Evolutionary conservation across 495 filamentous ascomycete genomes (phyloP).

Genomic region (Xylaria palmicola): DNA sequence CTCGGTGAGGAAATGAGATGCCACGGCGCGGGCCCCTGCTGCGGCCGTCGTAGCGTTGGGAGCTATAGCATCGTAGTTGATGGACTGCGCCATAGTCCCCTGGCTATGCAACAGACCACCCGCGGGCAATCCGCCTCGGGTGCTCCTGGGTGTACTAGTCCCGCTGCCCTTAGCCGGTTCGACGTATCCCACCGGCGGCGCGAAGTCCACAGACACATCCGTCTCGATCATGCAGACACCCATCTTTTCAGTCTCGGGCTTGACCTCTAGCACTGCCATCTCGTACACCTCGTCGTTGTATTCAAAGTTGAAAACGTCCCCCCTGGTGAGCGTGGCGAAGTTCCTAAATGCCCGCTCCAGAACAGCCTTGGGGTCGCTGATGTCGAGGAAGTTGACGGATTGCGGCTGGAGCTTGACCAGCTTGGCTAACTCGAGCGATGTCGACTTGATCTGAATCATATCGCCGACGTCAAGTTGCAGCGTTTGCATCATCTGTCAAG

Average conservation of each 20-base stretch:
- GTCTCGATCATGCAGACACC: constrained; percentile 93
- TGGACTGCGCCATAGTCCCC: constrained; percentile 92
- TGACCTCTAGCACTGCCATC: constrained; percentile 88
- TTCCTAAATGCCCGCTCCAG: constrained; percentile 94
- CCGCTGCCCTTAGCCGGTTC: constrained; percentile 67
- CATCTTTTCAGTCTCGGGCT: constrained; percentile 72
- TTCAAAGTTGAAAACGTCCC: constrained; percentile 89
- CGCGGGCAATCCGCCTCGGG: constrained; percentile 52
- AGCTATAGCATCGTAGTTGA: constrained; percentile 94
- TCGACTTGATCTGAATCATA: constrained; percentile 89
- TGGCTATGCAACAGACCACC: constrained; percentile 76
- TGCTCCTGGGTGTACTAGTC: constrained; percentile 60
- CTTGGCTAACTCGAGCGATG: constrained; percentile 80
- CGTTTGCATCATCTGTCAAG: constrained; percentile 82
- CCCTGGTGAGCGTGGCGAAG: constrained; percentile 87
- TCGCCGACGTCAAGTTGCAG: constrained; percentile 86
- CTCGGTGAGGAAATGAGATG: constrained; percentile 77
- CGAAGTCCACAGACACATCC: constrained; percentile 93
- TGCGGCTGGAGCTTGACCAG: constrained; percentile 97
- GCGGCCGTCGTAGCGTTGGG: constrained; percentile 67
- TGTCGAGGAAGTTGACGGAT: constrained; percentile 86
- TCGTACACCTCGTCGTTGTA: constrained; percentile 94
- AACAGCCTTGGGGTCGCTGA: constrained; percentile 96
- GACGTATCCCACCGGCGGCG: constrained; percentile 87
- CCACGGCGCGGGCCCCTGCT: constrained; percentile 32